phyloP scores from a whole-genome alignment of 108 stramenopile genomes.

The Nitzschia putrida region DNA sequence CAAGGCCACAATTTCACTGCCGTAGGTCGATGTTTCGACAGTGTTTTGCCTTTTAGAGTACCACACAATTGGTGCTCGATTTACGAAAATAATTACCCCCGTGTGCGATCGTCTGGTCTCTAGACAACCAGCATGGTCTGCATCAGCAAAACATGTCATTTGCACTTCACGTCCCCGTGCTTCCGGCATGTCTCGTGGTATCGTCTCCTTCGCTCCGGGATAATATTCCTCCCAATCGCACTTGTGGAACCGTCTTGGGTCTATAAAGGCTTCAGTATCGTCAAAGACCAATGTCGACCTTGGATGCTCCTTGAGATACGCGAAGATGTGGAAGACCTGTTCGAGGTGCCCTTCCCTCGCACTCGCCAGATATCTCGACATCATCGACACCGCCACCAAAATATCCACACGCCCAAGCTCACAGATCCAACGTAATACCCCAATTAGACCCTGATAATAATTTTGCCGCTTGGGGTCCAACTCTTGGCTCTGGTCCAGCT shows the following conservation, averaged over 20 bases:
- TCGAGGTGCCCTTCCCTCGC: constrained; percentile 52
- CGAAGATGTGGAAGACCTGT: constrained; percentile 36
- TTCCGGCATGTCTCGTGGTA: constrained; percentile 36
- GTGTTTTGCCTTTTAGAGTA: constrained; percentile 48
- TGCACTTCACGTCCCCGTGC: constrained; percentile 23
- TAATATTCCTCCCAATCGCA: constrained; percentile 24
- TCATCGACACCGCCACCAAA: constrained; percentile 24
- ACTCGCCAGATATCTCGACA: constrained; percentile 38
- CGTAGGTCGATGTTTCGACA: constrained; percentile 57
- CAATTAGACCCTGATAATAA: constrained; percentile 20
- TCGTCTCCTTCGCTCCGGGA: constrained; percentile 26
- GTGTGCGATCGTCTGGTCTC: constrained; percentile 53
- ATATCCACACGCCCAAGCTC: constrained; percentile 42
- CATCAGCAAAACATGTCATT: constrained; percentile 44
- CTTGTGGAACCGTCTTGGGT: not conserved
- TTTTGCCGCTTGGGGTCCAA: not conserved
- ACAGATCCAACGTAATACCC: constrained; percentile 26
- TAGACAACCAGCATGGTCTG: constrained; percentile 49
- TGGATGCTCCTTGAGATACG: constrained; percentile 28
- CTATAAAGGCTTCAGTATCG: not conserved
- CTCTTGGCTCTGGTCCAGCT: constrained; percentile 21
- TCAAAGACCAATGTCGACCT: constrained; percentile 43
- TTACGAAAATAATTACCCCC: constrained; percentile 55
- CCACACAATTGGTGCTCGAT: constrained; percentile 48
- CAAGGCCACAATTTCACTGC: constrained; percentile 49